Evolutionary conservation across 768 basidiomycete genomes (phyloP), one percentile per base, ranked within the genome.

Genomic region (Suillus spraguei): DNA sequence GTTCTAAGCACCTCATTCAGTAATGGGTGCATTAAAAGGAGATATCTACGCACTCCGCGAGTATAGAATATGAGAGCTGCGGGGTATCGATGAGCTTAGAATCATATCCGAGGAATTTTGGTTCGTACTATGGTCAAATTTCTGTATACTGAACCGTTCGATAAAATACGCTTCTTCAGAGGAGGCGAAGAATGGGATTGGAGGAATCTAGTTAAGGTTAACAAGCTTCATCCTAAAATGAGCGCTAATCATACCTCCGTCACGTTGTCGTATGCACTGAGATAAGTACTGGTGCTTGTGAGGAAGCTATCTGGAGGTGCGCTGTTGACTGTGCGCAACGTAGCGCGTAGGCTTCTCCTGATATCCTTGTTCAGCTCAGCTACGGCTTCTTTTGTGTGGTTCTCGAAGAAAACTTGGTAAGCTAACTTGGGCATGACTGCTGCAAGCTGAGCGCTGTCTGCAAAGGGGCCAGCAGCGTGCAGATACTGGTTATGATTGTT

Each of bases 121-220:
- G 16, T 49, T 22, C 87, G 28, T 66, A 91, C 91, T 88, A 62
- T 85, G 70, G 59, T 78, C 76, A 68, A 91, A 91, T 0, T 86
- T 85, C 66, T 85, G 86, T 11, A 76, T 75, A 46, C 69, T 69
- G 66, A 84, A 91, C 65, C 87, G 84, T 59, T 89, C 81, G 0
- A 90, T 82, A 63, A 90, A 84, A 68, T 91, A 91, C 67, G 88
- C 83, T 68, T 92, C 90, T 71, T 92, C 87, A 11, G 82, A 81
- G 0, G 68, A 49, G 0, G 82, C 80, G 50, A 91, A 82, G 73
- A 87, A 91, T 0, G 85, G 83, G 55, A 89, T 80, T 0, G 83
- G 81, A 2, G 85, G 82, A 41, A 90, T 85, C 86, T 89, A 55
- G 20, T 4, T 20, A 56, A 44, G 52, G 46, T 41, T 5, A 11